Base-by-base conservation (phyloP, 495 filamentous ascomycete species). In the Pseudoneurospora amorphoporcata region DNA sequence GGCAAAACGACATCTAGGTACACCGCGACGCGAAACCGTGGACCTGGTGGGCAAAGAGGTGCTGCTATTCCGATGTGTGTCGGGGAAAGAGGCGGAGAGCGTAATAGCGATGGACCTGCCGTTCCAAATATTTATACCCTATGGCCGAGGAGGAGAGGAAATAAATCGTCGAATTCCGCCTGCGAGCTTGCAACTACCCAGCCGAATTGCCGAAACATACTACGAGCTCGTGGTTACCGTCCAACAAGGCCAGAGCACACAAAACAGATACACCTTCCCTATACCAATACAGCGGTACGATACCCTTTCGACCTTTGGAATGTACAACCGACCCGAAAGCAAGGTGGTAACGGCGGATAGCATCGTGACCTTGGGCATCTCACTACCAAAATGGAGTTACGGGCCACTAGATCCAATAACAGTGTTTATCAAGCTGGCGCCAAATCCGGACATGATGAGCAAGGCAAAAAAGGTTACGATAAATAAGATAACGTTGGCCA, bases 41-140 rank as follows among this genome's bases (percentile, higher is more conserved):
- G 94, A 97, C 80, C 88, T 97, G 71, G 94, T 99, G 35, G 96
- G 96, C 72, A 97, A 97, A 78, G 96, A 98, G 82, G 91, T 97
- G 86, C 85, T 97, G 39, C 83, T 99, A 72, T 98, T 93, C 77
- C 90, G 94, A 72, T 97, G 94, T 79, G 86, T 90, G 3, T 85
- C 90, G 8, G 94, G 95, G 23, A 92, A 87, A 78, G 92, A 97
- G 76, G 90, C 88, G 71, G 95, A 98, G 76, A 91, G 88, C 73
- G 91, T 99, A 19, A 89, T 97, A 74, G 90, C 91, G n/a, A 99
- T 99, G 95, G 96, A 99, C 78, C 84, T 99, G 41, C 95, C 95
- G 9, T 99, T 99, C 76, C 92, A 98, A 17, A 87, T 99, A 68
- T 97, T 98, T 82, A 98, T 99, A 79, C 95, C 96, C 3, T 98